Evolutionary conservation across 768 basidiomycete genomes (phyloP), one percentile per base, ranked within the genome.

Genomic region (Auriculariales sp.): DNA sequence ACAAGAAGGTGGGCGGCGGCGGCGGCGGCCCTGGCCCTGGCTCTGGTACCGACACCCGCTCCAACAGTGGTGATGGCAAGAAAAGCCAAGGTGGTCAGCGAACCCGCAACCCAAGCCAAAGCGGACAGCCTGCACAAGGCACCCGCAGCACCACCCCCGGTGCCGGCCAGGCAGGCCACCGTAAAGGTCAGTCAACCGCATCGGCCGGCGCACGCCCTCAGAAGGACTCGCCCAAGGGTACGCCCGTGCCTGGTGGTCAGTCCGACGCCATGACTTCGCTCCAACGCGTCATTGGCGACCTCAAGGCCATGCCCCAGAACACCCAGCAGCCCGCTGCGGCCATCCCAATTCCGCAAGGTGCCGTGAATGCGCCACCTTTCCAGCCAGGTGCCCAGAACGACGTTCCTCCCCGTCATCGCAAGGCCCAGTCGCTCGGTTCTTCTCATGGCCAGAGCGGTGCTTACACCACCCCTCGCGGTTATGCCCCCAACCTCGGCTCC

Each of bases 201-300:
- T 71, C 63, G 57, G 72, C 72, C 56, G n/a, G n/a, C n/a, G n/a
- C n/a, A n/a, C 71, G 71, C 51, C 55, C 62, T 52, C 64, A 64
- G 51, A 78, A 70, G 62, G 72, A 73, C 62, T 66, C 72, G 33
- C n/a, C n/a, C n/a, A n/a, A n/a, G n/a, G n/a, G n/a, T n/a, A 55
- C 69, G 33, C 68, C 73, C 49, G 61, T 57, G 53, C 24, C 69
- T 75, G 54, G 68, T 39, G 65, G 54, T 71, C 71, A 30, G 75
- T 77, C 19, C 60, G 83, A 83, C 62, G 87, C 84, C 15, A 70
- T 91, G 52, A 84, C 83, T 53, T 89, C 87, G 27, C 77, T 97
- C 48, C 91, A 97, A 61, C 79, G 88, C 51, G 83, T 95, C 63
- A 97, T 97, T 57, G 86, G 86, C 50, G 92, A 97, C 64, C 72